Percentiles rank a stretch among this genome's conserved stretches.
These are phyloP conservation scores for Schizophyllum amplum DNA, from an alignment of 1,284 basidiomycete genomes.

Conservation along the genomic window DNA sequence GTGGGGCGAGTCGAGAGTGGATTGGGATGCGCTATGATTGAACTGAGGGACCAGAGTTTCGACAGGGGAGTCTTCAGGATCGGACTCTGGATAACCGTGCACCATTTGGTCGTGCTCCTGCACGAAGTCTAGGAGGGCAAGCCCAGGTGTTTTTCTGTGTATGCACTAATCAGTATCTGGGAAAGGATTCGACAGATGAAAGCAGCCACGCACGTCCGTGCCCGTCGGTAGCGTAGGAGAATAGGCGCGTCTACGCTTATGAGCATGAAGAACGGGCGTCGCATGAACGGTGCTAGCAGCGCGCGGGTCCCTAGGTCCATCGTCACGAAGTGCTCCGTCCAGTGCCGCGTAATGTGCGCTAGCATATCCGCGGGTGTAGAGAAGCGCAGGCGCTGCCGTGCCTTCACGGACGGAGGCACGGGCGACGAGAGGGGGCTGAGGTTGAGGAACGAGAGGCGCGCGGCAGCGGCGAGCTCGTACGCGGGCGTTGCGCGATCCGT, in stretches of 20 bases:
- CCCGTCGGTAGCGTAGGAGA: slow-evolving; percentile 46
- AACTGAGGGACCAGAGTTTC: slow-evolving; percentile 5
- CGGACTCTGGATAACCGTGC: slow-evolving; percentile 29
- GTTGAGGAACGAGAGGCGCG: slow-evolving; percentile 19
- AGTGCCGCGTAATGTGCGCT: slow-evolving; percentile 74
- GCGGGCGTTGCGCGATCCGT: neutral
- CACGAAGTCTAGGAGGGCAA: slow-evolving; percentile 61
- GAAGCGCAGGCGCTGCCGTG: slow-evolving; percentile 28
- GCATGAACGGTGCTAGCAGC: slow-evolving; percentile 67
- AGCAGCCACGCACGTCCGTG: slow-evolving; percentile 20
- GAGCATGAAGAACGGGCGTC: slow-evolving; percentile 87
- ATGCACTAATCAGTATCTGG: neutral
- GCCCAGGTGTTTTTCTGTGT: neutral
- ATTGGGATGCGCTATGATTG: neutral
- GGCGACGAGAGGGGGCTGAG: slow-evolving; percentile 15
- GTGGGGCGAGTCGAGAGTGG: neutral
- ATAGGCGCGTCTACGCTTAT: slow-evolving; percentile 84
- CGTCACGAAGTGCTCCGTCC: slow-evolving; percentile 80
- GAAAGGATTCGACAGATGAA: neutral
- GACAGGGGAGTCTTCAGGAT: slow-evolving; percentile 4
- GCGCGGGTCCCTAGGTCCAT: slow-evolving; percentile 56
- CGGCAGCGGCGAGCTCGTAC: slow-evolving; percentile 10
- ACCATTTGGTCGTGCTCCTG: slow-evolving; percentile 52
- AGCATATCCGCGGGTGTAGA: slow-evolving; percentile 52
- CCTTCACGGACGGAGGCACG: slow-evolving; percentile 6